These are phyloP conservation scores for slime mould (Dictyostelium discoideum) DNA, from an alignment of 78 protist species.

Conservation along the genomic window DNA sequence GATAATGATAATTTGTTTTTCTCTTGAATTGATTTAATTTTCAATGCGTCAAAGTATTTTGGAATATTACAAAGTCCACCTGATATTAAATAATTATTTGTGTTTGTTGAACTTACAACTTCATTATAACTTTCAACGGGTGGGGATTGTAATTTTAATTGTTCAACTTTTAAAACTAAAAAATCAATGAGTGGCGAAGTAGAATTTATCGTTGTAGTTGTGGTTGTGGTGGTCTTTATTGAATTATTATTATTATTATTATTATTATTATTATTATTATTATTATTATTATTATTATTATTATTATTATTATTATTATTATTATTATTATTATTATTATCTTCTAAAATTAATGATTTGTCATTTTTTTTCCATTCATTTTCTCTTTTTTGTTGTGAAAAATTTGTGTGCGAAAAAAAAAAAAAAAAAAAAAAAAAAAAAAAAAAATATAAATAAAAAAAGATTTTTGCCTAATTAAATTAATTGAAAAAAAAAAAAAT, in stretches of 20 bases:
- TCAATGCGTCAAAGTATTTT: background rate
- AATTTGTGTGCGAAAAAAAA: too few species aligned
- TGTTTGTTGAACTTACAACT: background rate
- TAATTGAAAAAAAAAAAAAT: background rate
- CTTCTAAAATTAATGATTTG: background rate
- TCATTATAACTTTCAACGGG: background rate
- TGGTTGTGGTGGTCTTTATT: background rate
- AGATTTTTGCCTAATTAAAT: background rate
- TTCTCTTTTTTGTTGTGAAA: too few species aligned
- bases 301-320: too few species aligned
- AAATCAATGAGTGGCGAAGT: background rate
- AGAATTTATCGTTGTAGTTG: background rate
- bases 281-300: too few species aligned
- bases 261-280: too few species aligned
- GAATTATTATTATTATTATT: background rate
- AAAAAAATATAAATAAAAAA: background rate
- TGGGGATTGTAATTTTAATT: background rate
- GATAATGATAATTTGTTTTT: background rate
- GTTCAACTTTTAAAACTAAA: background rate
- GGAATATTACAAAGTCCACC: conserved; percentile 13
- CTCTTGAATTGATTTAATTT: background rate
- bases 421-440: too few species aligned
- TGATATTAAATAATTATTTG: background rate
- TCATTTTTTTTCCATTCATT: background rate
- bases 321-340: too few species aligned